Base-by-base conservation (phyloP, 192 early-diverging fungal genomes). In the Glomus cerebriforme region DNA sequence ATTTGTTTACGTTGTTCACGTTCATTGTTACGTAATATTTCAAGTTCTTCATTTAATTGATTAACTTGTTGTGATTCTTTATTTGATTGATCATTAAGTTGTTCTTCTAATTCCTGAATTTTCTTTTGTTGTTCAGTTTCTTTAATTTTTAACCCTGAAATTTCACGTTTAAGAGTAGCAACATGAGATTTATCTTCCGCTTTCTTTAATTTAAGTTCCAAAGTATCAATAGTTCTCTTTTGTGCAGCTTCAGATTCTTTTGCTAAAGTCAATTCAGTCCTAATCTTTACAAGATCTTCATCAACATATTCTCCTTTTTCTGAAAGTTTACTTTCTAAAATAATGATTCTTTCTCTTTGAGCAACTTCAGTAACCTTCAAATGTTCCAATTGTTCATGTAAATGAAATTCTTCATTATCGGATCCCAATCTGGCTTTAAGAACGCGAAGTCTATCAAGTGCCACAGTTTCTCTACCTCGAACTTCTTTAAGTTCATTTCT, bases 361-460 rank as follows among this genome's bases (percentile, higher is more conserved):
- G 69, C 22, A 27, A 71, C 31, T 49, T 71, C 69, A 47, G 39
- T 43, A 49, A 19, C 12, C 3, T 43, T 37, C 9, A 71, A 71
- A 71, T 71, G 69, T 49, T 71, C 69, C 26, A 71, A 71, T 49
- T 71, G 69, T 71, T 71, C 69, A 27, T 71, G 69, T 47, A 71
- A 47, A 47, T 71, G 69, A 47, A 43, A 47, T 71, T 71, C 69
- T 27, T 71, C 69, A 26, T 47, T 31, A 54, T 71, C 69, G 5
- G 69, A 47, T 7, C 43, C 69, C 26, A 71, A 47, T 27, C 43
- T 71, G 6, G 69, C 39, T 49, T 71, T 71, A 26, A 71, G 69
- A 71, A 71, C 69, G 43, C 39, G 69, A 49, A 71, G 45, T 15
- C 69, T 26, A 24, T 71, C 69, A 6, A 47, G 24, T 47, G 69